Percentiles rank a stretch among this genome's conserved stretches.
phyloP scores from a whole-genome alignment of 371 early-diverging fungal genomes.

The Mortierella sp. region DNA sequence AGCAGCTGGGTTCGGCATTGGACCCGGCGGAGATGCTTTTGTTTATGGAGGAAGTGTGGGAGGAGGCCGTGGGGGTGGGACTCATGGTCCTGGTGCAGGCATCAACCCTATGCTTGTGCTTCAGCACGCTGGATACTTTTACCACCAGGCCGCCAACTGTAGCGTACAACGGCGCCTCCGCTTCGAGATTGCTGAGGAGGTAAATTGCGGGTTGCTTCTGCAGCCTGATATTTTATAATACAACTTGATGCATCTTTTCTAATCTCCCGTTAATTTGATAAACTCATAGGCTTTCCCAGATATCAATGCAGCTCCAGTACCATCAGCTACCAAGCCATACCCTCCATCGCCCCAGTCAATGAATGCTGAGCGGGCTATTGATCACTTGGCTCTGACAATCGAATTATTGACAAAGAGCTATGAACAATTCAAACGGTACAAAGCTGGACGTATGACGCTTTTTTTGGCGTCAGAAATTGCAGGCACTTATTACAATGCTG shows the following conservation, averaged over 20 bases:
- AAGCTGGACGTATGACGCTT: conserved; percentile 83
- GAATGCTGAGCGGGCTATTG: conserved; percentile 67
- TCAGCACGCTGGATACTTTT: conserved; percentile 91
- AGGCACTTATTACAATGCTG: conserved; percentile 79
- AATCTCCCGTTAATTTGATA: background rate
- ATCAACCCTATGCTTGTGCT: conserved; percentile 74
- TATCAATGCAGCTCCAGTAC: conserved; percentile 24
- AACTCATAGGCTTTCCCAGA: conserved; percentile 31
- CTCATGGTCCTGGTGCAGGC: conserved; percentile 53
- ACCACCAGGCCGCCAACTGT: conserved; percentile 83
- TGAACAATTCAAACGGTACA: conserved; percentile 86
- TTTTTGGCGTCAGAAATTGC: conserved; percentile 91
- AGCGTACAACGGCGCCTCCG: conserved; percentile 78
- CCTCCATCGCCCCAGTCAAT: conserved; percentile 52
- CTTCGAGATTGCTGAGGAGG: conserved; percentile 63
- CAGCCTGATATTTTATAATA: background rate
- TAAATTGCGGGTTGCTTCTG: background rate
- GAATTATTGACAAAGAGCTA: conserved; percentile 89
- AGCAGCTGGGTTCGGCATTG: conserved; percentile 46
- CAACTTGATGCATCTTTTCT: background rate
- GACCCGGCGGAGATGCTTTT: conserved; percentile 35
- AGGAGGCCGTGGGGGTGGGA: conserved; percentile 55
- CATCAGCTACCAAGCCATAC: conserved; percentile 13
- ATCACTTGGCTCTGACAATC: conserved; percentile 79
- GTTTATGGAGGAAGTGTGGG: conserved; percentile 47